A percentile compares a stretch with the other conserved stretches of the same genome.
phyloP scores from a whole-genome alignment of 768 basidiomycete genomes.

The Amyloporia xantha region DNA sequence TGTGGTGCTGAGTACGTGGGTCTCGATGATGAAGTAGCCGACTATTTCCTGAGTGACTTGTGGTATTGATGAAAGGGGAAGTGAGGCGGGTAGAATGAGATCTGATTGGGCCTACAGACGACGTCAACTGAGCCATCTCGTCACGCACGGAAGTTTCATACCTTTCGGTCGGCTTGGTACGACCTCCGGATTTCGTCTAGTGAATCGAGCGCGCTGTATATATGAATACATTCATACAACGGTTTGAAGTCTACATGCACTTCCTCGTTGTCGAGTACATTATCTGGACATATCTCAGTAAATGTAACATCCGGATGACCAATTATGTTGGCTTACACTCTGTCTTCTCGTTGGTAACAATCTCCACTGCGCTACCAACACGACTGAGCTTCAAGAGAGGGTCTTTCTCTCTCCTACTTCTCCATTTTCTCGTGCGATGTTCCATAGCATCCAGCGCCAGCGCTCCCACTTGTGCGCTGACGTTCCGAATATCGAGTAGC shows the following conservation, averaged over 20 bases:
- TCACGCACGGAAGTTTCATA: constrained; percentile 19
- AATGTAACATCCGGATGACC: background rate
- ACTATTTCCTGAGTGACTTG: constrained; percentile 88
- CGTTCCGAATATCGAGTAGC: constrained; percentile 90
- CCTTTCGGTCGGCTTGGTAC: constrained; percentile 97
- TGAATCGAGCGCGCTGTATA: constrained; percentile 88
- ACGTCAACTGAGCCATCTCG: background rate
- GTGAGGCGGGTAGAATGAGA: constrained; percentile 77
- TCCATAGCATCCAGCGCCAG: constrained; percentile 92
- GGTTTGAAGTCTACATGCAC: constrained; percentile 91
- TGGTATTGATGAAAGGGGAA: constrained; percentile 60
- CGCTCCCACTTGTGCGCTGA: constrained; percentile 77
- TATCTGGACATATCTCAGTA: constrained; percentile 41
- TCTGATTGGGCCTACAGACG: constrained; percentile 83
- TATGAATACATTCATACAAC: constrained; percentile 94
- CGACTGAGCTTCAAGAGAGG: constrained; percentile 66
- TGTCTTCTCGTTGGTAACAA: constrained; percentile 87
- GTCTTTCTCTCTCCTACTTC: constrained; percentile 77
- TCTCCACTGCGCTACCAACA: constrained; percentile 88
- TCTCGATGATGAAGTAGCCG: constrained; percentile 97
- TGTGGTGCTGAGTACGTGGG: constrained; percentile 83
- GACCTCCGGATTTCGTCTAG: constrained; percentile 83
- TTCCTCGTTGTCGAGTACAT: constrained; percentile 87
- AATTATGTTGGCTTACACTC: constrained; percentile 60
- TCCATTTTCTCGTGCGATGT: constrained; percentile 74